Evolutionary conservation across 2,329 filamentous ascomycete species (phyloP).

Genomic region (Nigrospora osmanthi): DNA sequence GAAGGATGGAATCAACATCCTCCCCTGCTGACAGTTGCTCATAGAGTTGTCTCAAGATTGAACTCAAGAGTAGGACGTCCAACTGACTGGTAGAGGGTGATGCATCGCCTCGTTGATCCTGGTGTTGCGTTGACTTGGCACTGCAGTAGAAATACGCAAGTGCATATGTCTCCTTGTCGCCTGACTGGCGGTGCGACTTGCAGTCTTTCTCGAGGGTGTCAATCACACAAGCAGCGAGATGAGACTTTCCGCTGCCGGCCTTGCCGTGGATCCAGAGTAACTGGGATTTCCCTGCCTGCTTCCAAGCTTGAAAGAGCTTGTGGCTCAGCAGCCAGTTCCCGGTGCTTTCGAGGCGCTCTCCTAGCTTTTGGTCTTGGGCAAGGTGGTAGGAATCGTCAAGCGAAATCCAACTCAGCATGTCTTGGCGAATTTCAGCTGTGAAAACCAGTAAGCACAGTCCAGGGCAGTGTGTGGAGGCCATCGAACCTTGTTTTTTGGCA

Average conservation of each 20-base stretch:
- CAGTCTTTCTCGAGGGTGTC: neutral
- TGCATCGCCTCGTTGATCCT: too few relatives aligned
- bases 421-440: neutral
- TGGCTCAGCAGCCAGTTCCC: neutral
- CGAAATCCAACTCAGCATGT: neutral
- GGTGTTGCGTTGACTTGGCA: neutral
- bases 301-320: neutral
- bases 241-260: neutral
- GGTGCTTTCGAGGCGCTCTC: neutral
- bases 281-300: neutral
- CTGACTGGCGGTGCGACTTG: neutral
- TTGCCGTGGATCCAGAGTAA: neutral
- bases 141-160: neutral
- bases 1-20: neutral
- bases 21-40: neutral
- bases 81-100: neutral
- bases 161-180: neutral
- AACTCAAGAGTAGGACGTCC: neutral
- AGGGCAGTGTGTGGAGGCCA: too few relatives aligned
- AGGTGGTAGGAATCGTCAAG: neutral
- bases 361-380: neutral
- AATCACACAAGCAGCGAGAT: neutral
- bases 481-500: too few relatives aligned
- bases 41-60: neutral
- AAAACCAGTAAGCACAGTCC: too few relatives aligned